These are phyloP conservation scores for Trypanosoma caninum DNA, from an alignment of 208 protist species.

Conservation along the genomic window DNA sequence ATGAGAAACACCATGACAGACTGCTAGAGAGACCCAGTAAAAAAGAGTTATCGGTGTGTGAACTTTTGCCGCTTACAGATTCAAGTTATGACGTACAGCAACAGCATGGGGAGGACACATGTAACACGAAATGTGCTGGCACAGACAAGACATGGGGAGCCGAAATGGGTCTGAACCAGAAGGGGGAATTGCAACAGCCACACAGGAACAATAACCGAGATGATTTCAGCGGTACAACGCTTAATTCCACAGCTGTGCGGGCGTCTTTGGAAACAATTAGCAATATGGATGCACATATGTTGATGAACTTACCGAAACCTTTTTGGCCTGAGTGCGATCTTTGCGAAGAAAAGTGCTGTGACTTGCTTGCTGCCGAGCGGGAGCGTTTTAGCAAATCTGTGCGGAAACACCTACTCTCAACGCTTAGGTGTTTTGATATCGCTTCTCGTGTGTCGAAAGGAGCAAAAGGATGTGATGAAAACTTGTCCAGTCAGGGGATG, in stretches of 20 bases:
- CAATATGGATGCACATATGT: no score
- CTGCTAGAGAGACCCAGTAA: not conserved
- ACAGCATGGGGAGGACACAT: not conserved
- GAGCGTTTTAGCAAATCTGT: not conserved
- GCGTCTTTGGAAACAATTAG: not conserved
- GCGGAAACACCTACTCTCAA: not conserved
- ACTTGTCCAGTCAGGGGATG: not conserved
- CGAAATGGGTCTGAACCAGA: no score
- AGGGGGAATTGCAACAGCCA: no score
- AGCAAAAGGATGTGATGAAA: not conserved
- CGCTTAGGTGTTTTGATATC: constrained; percentile 2
- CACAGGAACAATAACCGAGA: no score
- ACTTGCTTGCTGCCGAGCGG: not conserved
- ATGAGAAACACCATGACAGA: constrained; percentile 18
- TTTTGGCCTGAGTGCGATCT: not conserved
- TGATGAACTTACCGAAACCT: not conserved
- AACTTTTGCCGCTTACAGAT: not conserved
- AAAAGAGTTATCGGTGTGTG: not conserved
- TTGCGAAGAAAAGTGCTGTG: not conserved
- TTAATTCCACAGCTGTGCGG: not conserved
- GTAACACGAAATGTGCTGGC: no score
- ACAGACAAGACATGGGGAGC: no score
- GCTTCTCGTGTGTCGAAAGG: not conserved
- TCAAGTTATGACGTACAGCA: not conserved
- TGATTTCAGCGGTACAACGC: no score